Evolutionary conservation across 176 grass and related monocot species (phyloP), one percentile per base, ranked within the genome.

Genomic region (Lolium multiflorum): DNA sequence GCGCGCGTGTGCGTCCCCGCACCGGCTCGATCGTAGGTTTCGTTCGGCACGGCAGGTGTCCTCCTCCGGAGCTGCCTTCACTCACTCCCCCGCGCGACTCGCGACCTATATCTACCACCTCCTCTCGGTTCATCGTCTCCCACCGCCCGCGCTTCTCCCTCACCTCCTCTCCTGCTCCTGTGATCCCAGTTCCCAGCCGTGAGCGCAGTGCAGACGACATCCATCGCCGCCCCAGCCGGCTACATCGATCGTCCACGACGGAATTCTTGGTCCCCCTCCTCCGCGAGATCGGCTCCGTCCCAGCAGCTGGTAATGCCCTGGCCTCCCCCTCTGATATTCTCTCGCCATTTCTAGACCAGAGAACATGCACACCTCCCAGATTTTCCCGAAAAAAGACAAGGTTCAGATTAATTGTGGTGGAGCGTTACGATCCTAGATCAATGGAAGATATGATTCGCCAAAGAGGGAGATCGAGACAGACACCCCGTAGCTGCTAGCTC

Each of bases 101-200:
- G 58, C 58, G 57, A 9, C 6, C 61, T 65, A 65, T 65, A 65
- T 65, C 62, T 65, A 65, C 25, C 25, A 7, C 25, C n/a, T 11
- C 35, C 22, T 65, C 57, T 5, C 37, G 59, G 77, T 82, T 82
- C 75, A 25, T 89, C 60, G 76, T 89, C 60, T 76, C 74, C 20
- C 49, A 24, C 59, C 44, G 15, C 87, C 6, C 14, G 6, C 58
- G 62, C 64, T 39, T 3, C 14, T 62, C 11, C 26, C 76, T 41
- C 31, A 11, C 25, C 62, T 25, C 41, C 31, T 39, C 57, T 14
- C n/a, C 68, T 16, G n/a, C 21, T 57, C 17, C 11, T 13, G 48
- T 0, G 25, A 22, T 43, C 31, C 59, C 22, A 67, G 37, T 31
- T 65, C 5, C 2, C 25, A 28, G 13, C 46, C 46, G 3, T 0